Evolutionary conservation across 352 stramenopile species (phyloP), one percentile per base, ranked within the genome.

Genomic region (Phytophthora fragariaefolia): DNA sequence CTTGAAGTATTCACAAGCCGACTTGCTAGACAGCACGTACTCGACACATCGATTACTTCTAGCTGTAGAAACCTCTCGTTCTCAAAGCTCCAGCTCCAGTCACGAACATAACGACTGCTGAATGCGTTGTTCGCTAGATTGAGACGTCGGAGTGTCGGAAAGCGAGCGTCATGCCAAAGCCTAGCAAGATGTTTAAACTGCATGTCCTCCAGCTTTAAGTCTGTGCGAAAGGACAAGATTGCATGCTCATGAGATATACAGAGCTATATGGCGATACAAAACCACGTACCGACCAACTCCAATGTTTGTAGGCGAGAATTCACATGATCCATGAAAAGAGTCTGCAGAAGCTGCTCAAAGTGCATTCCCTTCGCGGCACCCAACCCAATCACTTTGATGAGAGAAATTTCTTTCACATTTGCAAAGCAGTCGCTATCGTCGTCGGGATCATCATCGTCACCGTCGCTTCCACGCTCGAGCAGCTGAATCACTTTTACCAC

Each of bases 61-160:
- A 90, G 66, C 1, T 27, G 24, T 7, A 48, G 9, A 43, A 90
- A 85, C 40, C 70, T 70, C n/a, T 86, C 72, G 34, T 83, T 69
- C 3, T 54, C 52, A 46, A 90, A 92, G n/a, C 71, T 75, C 38
- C 42, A 69, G 18, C 58, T 60, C 81, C 76, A 90, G 38, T 90
- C 81, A 38, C 81, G 70, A 58, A 92, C 73, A 61, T 89, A 90
- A 15, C 81, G 73, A 61, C 81, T 89, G 22, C 73, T 83, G 40
- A 89, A 92, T 7, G 72, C 47, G 40, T 88, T 83, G 0, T 52
- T 45, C 0, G 77, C 69, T 26, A 92, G 20, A 17, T 67, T 67
- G 0, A 92, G 40, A 46, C 36, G 32, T 10, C 56, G 26, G 1
- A 92, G 53, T 26, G 22, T 26, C 17, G 71, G 79, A 45, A 90